Percentiles rank a stretch among this genome's conserved stretches.
phyloP scores from a whole-genome alignment of 179 eudicot species.

The Drosera spatulata region DNA sequence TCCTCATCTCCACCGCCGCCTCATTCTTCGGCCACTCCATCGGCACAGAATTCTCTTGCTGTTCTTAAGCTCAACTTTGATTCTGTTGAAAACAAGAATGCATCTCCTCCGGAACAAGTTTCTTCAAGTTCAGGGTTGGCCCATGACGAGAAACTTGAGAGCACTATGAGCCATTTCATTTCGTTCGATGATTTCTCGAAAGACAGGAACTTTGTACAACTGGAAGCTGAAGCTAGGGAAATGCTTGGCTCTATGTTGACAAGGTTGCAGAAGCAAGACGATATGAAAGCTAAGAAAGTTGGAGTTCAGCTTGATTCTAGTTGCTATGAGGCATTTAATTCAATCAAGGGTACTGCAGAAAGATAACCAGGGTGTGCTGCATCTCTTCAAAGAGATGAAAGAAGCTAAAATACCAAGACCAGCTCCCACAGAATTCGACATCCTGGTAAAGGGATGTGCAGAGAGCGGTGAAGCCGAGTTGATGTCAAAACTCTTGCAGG shows the following conservation, averaged over 20 bases:
- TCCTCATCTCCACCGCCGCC: no score
- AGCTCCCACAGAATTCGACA: conserved; percentile 46
- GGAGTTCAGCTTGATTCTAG: conserved; percentile 78
- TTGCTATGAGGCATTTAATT: conserved; percentile 54
- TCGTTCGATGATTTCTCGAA: conserved; percentile 47
- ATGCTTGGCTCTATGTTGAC: conserved; percentile 30
- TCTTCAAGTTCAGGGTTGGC: conserved; percentile 11
- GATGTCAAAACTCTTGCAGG: conserved; percentile 71
- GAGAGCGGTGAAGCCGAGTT: conserved; percentile 45
- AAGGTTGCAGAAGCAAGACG: conserved; percentile 55
- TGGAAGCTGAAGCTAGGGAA: conserved; percentile 51
- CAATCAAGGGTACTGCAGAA: conserved; percentile 51
- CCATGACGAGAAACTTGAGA: conserved; percentile 9
- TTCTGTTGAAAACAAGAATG: conserved; percentile 14
- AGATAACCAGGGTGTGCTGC: conserved; percentile 67
- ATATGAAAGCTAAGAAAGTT: conserved; percentile 57
- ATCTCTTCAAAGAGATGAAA: conserved; percentile 91
- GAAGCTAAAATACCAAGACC: conserved; percentile 65
- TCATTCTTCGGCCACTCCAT: no score
- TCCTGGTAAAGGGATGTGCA: conserved; percentile 27
- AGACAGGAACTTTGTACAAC: conserved; percentile 42
- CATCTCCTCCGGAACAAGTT: conserved; percentile 7
- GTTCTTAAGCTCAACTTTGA: conserved; percentile 41
- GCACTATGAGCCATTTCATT: conserved; percentile 13
- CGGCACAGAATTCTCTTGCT: conserved; percentile 63